phyloP scores from a whole-genome alignment of 108 stramenopile genomes.

The Discostella pseudostelligera region DNA sequence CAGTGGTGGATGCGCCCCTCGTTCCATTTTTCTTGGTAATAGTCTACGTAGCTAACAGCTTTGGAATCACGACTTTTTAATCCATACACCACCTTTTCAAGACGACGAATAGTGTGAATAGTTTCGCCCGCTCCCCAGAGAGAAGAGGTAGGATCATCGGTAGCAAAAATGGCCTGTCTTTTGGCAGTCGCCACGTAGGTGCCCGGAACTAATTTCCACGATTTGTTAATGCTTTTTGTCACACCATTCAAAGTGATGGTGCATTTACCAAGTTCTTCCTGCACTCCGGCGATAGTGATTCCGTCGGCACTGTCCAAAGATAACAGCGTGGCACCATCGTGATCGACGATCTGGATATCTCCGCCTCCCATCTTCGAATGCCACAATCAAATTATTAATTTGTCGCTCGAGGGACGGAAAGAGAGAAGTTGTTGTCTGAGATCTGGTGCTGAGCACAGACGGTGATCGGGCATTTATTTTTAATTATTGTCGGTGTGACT shows the following conservation, averaged over 20 bases:
- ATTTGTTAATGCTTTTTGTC: conserved; percentile 10
- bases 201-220: conserved; percentile 14
- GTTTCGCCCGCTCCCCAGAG: conserved; percentile 1
- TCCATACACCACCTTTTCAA: conserved; percentile 15
- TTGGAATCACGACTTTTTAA: conserved; percentile 12
- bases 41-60: conserved; percentile 8
- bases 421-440: no score
- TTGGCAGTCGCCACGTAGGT: conserved; percentile 11
- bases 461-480: no score
- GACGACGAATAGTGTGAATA: conserved; percentile 8
- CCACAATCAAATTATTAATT: no score
- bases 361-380: conserved; percentile 2
- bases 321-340: conserved; percentile 4
- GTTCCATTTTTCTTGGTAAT: conserved; percentile 11
- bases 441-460: no score
- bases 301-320: conserved; percentile 12
- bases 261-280: conserved; percentile 12
- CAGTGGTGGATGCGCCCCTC: conserved; percentile 10
- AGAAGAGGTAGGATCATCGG: neutral
- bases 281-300: conserved; percentile 11
- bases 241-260: conserved; percentile 10
- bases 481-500: no score
- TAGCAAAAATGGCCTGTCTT: conserved; percentile 11
- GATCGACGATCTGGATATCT: conserved; percentile 8
- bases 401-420: no score